Percentiles rank a stretch among this genome's conserved stretches.
Evolutionary conservation across 768 basidiomycete genomes (phyloP).

Genomic region (Calocybe gangraenosa): DNA sequence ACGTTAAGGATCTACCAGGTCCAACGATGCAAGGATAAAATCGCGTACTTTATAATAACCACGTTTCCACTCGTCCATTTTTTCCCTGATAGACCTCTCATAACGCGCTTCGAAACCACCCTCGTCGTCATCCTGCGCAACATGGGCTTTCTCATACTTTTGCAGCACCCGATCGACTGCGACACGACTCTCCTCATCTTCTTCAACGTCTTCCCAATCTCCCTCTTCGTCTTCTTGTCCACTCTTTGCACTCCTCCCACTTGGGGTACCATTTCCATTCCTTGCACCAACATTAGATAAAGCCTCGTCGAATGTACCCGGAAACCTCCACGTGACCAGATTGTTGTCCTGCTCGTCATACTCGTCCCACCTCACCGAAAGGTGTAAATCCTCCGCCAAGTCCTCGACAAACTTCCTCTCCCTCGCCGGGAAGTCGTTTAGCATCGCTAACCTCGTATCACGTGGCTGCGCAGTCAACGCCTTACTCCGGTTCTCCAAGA

Average conservation of each 20-base stretch:
- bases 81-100: slow-evolving; percentile 67
- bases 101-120: slow-evolving; percentile 78
- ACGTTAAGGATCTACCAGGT: background rate
- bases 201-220: slow-evolving; percentile 57
- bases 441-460: slow-evolving; percentile 54
- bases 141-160: slow-evolving; percentile 86
- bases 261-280: slow-evolving; percentile 16
- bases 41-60: slow-evolving; percentile 76
- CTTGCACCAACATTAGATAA: slow-evolving; percentile 23
- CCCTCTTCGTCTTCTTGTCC: slow-evolving; percentile 31
- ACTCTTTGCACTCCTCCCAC: slow-evolving; percentile 19
- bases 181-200: slow-evolving; percentile 64
- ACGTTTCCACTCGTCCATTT: slow-evolving; percentile 92
- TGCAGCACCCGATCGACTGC: slow-evolving; percentile 80
- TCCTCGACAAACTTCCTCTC: slow-evolving; percentile 78
- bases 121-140: slow-evolving; percentile 65
- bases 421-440: slow-evolving; percentile 73
- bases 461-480: slow-evolving; percentile 28
- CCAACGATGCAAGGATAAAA: background rate
- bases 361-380: slow-evolving; percentile 89
- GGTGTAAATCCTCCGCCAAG: slow-evolving; percentile 73
- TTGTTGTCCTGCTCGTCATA: slow-evolving; percentile 82
- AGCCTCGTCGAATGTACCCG: slow-evolving; percentile 33
- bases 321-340: slow-evolving; percentile 65
- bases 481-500: slow-evolving; percentile 40